Conservation (phyloP, 2,329 filamentous ascomycete species). For the Juglanconis oblonga region DNA sequence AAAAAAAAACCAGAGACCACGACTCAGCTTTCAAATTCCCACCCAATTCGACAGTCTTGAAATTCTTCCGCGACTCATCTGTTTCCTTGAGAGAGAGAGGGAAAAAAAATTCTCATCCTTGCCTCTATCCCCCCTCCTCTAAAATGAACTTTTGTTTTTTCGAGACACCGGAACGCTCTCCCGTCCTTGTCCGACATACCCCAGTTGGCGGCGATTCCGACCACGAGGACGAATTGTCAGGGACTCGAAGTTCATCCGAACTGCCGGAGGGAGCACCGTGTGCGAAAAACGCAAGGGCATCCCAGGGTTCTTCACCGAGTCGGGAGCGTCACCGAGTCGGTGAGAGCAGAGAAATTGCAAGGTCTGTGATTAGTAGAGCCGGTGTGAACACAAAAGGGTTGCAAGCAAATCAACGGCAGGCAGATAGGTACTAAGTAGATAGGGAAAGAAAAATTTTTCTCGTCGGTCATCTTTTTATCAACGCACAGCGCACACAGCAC, state of each 20-base stretch:
- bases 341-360: background rate
- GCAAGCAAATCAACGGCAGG: background rate
- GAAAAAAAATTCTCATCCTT: too few species aligned
- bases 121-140: too few species aligned
- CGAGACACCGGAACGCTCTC: background rate
- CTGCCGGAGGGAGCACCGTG: background rate
- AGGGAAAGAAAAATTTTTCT: background rate
- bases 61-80: background rate
- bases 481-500: background rate
- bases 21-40: too few species aligned
- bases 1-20: too few species aligned
- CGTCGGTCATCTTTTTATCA: background rate
- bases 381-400: background rate
- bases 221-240: background rate
- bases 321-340: background rate
- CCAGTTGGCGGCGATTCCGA: background rate
- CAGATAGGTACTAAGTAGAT: background rate
- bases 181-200: background rate
- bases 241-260: background rate
- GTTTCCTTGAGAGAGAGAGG: too few species aligned
- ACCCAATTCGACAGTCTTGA: background rate
- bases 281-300: background rate
- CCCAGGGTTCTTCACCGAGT: background rate
- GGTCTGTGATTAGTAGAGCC: too few species aligned
- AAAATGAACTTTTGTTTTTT: too few species aligned